phyloP scores from a whole-genome alignment of 2,329 filamentous ascomycete species.

The Aureobasidium sp. region DNA sequence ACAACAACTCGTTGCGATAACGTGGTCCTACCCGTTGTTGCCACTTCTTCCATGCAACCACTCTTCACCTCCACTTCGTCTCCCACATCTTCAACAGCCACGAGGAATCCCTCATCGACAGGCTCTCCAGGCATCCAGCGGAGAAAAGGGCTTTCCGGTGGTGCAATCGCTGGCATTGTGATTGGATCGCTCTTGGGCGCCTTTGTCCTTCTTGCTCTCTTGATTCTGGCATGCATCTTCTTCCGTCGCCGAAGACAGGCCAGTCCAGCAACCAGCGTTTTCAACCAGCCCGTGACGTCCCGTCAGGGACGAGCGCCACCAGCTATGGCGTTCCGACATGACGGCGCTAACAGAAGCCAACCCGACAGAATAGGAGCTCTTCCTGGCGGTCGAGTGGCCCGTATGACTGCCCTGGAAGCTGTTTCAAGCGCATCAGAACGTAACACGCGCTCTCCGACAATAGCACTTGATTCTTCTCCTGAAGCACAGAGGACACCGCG shows the following conservation, averaged over 20 bases:
- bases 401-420: conserved; percentile 90
- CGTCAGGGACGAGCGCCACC: conserved; percentile 31
- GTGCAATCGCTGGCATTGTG: conserved; percentile 84
- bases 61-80: conserved; percentile 50
- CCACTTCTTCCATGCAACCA: conserved; percentile 54
- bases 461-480: conserved; percentile 54
- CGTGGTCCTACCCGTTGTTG: conserved; percentile 62
- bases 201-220: conserved; percentile 59
- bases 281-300: conserved; percentile 80
- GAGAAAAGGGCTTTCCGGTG: conserved; percentile 61
- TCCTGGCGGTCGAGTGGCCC: conserved; percentile 81
- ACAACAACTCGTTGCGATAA: conserved; percentile 65
- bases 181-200: conserved; percentile 70
- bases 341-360: conserved; percentile 32
- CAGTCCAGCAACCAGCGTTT: conserved; percentile 64
- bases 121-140: conserved; percentile 21
- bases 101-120: conserved; percentile 25
- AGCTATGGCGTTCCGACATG: conserved; percentile 34
- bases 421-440: conserved; percentile 50
- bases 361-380: conserved; percentile 56
- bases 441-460: conserved; percentile 49
- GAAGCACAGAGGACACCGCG: conserved; percentile 28
- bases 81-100: conserved; percentile 21
- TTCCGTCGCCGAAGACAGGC: conserved; percentile 49
- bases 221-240: conserved; percentile 52